phyloP scores from a whole-genome alignment of 1,284 basidiomycete species.

The Clitocybe nebularis region DNA sequence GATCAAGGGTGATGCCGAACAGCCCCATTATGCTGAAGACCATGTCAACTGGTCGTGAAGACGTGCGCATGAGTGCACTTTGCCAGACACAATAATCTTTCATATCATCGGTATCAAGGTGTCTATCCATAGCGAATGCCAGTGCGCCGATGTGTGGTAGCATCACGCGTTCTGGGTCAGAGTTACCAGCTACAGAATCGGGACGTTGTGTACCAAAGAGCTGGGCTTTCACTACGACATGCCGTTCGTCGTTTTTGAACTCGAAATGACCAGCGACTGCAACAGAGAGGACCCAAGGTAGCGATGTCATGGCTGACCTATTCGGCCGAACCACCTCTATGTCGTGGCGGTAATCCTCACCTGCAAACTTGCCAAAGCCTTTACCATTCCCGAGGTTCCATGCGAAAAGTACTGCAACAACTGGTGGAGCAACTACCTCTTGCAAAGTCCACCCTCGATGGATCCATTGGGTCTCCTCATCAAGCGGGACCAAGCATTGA shows the following conservation, averaged over 20 bases:
- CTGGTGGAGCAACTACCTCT: not conserved
- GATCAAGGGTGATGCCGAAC: slow-evolving; percentile 2
- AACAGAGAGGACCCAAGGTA: not conserved
- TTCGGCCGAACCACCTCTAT: not conserved
- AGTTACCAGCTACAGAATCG: not conserved
- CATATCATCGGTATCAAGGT: not conserved
- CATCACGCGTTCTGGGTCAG: not conserved
- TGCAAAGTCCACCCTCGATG: slow-evolving; percentile 4
- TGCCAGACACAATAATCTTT: not conserved
- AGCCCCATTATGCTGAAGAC: slow-evolving; percentile 5
- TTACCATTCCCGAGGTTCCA: not conserved
- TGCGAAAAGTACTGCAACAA: not conserved
- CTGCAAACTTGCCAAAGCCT: not conserved
- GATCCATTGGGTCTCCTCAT: slow-evolving; percentile 3
- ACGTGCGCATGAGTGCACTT: slow-evolving; percentile 1
- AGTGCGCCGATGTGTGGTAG: not conserved
- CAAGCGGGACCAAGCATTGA: not conserved
- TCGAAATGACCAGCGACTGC: too few species aligned
- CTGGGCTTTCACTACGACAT: not conserved
- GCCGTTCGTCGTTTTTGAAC: too few species aligned
- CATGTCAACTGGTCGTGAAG: slow-evolving; percentile 5
- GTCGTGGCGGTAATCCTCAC: too few species aligned
- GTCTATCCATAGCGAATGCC: not conserved
- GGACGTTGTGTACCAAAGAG: not conserved
- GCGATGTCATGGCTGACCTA: not conserved